Conservation (phyloP, 225 moss, liverwort and hornwort species). For the Pseudoscleropodium purum region DNA sequence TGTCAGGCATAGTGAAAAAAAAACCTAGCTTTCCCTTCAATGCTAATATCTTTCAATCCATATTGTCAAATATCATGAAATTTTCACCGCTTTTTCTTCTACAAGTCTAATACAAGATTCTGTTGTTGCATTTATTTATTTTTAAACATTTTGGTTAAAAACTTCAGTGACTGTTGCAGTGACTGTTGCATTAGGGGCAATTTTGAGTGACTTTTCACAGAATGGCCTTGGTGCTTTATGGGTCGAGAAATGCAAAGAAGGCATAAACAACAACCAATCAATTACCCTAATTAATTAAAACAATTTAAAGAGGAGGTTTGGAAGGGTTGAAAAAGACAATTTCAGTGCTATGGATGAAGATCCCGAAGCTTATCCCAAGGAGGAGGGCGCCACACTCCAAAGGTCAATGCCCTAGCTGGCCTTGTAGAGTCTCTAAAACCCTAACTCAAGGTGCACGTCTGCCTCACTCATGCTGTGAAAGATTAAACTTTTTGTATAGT, state of each 20-base stretch:
- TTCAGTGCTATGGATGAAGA: not conserved
- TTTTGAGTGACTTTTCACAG: not conserved
- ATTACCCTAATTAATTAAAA: not conserved
- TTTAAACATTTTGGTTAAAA: no score
- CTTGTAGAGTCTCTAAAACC: not conserved
- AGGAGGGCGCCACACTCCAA: not conserved
- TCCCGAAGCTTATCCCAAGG: not conserved
- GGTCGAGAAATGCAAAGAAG: not conserved
- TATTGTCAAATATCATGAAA: no score
- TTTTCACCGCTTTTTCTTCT: no score
- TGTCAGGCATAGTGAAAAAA: no score
- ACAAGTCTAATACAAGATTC: no score
- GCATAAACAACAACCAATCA: not conserved
- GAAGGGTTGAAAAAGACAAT: not conserved
- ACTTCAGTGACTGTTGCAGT: no score
- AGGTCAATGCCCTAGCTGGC: not conserved
- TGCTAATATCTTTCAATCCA: no score
- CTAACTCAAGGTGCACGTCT: not conserved
- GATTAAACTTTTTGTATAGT: not conserved
- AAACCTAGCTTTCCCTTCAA: no score
- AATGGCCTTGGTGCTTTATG: no score
- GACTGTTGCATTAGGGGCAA: no score
- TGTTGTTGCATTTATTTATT: no score
- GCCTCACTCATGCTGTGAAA: not conserved
- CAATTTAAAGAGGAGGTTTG: not conserved